phyloP scores from a whole-genome alignment of 495 filamentous ascomycete genomes.

The Xylaria flabelliformis region DNA sequence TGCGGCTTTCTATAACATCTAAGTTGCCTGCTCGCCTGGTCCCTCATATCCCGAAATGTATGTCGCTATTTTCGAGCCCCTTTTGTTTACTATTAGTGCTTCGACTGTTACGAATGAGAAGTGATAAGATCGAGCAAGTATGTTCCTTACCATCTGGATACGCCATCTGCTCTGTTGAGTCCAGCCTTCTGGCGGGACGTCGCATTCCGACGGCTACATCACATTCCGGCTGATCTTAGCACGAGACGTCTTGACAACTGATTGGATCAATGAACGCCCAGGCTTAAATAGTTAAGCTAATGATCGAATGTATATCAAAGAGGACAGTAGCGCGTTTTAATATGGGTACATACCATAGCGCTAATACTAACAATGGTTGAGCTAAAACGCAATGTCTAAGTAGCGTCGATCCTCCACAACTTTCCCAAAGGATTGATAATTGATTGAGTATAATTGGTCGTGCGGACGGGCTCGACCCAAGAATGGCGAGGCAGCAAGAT shows the following conservation, averaged over 20 bases:
- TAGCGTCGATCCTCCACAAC: neutral
- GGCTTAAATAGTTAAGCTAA: slow-evolving; percentile 1
- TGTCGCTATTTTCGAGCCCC: neutral
- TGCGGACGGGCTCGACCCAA: neutral
- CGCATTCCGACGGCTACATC: slow-evolving; percentile 60
- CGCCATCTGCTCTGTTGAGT: neutral
- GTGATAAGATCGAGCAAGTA: no score
- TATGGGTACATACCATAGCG: neutral
- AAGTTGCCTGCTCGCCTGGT: no score
- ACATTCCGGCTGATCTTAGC: slow-evolving; percentile 17
- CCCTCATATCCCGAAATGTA: no score
- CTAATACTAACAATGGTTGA: neutral
- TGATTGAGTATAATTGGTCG: neutral
- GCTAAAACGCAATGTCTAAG: neutral
- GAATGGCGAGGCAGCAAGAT: neutral
- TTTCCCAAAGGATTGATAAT: neutral
- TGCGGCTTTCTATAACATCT: no score
- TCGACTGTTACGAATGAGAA: neutral
- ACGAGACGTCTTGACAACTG: neutral
- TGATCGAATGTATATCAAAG: neutral
- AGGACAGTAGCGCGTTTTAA: neutral
- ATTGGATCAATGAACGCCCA: neutral
- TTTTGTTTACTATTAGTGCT: neutral
- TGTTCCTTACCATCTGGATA: neutral
- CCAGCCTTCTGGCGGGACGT: slow-evolving; percentile 57